Base-by-base conservation (phyloP, 2,329 filamentous ascomycete species). In the Fulvia fulva region DNA sequence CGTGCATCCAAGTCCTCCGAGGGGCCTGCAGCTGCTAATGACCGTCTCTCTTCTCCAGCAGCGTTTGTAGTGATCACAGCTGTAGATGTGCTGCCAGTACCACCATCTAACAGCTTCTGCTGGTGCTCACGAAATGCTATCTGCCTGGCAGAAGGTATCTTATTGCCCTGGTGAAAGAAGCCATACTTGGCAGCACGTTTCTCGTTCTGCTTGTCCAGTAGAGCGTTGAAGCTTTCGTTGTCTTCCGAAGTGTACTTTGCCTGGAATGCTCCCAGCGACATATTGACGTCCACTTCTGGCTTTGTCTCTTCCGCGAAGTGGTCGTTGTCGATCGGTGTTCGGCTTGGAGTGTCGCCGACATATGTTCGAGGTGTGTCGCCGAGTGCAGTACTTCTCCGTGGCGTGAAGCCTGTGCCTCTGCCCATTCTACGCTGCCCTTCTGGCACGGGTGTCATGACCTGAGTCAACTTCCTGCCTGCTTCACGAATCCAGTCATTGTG, bases 231-330 rank as follows among this genome's bases (percentile, higher is more conserved):
- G 67, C 90, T 95, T 71, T 97, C 94, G 70, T 97, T 97, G 73
- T 99, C 94, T 74, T 99, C 94, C 69, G 91, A 96, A 1, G 93
- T 99, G 76, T 97, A 97, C 65, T 90, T 93, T 2, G 89, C 83
- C 71, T 99, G 94, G 68, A 97, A 99, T 1, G 87, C 84, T 54
- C 87, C 85, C 1, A 99, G 81, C 59, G 88, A 91, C 79, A 97
- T 85, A 66, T 87, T 87, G 44, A 87, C 85, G 71, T 96, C 87
- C 19, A 90, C 79, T 30, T 80, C 75, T 58, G 77, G 77, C 55
- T 76, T 77, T 58, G 76, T 78, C 52, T 75, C 72, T 55, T 66
- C 63, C 52, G 63, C 64, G 60, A 68, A 70, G 51, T 60, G 67
- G 23, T 65, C 62, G 19, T 72, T 70, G 16, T 71, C 68, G 22